A percentile compares a stretch with the other conserved stretches of the same genome.
Evolutionary conservation across 1,284 basidiomycete species (phyloP).

Genomic region (Ceratobasidium theobromae): DNA sequence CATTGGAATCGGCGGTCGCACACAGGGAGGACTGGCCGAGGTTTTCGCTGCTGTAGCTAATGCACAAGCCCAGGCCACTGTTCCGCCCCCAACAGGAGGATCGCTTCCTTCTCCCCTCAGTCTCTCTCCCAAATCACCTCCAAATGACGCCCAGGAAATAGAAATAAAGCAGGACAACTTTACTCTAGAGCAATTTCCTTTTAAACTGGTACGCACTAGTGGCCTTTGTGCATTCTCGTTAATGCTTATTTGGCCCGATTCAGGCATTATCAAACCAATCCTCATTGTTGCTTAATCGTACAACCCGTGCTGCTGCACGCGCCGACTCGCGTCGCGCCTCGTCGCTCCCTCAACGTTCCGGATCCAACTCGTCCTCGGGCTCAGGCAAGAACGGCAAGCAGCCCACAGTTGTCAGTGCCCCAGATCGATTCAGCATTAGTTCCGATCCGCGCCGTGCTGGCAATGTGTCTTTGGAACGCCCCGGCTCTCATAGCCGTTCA

Average conservation of each 20-base stretch:
- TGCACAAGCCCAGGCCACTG: background rate
- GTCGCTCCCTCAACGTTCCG: background rate
- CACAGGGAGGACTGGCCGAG: constrained; percentile 10
- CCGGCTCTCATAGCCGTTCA: background rate
- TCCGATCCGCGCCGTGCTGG: background rate
- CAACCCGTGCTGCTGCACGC: constrained; percentile 3
- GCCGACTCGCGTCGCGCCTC: constrained; percentile 3
- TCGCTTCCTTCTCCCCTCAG: constrained; percentile 22
- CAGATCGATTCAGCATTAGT: constrained; percentile 1
- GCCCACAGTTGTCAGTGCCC: constrained; percentile 1
- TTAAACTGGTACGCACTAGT: constrained; percentile 12
- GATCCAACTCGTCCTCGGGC: background rate
- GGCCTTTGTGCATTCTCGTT: background rate
- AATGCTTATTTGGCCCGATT: background rate
- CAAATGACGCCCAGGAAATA: background rate
- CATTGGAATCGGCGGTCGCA: constrained; percentile 15
- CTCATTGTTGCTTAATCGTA: constrained; percentile 18
- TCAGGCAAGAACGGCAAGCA: background rate
- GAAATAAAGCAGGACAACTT: background rate
- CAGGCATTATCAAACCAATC: constrained; percentile 18
- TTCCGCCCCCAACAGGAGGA: constrained; percentile 1
- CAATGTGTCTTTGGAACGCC: constrained; percentile 14
- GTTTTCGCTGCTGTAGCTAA: constrained; percentile 17
- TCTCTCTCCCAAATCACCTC: constrained; percentile 9
- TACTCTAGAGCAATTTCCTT: constrained; percentile 25